Percentiles rank a stretch among this genome's conserved stretches.
Conservation (phyloP, 768 basidiomycete species). For the Pleurotus tuoliensis region DNA sequence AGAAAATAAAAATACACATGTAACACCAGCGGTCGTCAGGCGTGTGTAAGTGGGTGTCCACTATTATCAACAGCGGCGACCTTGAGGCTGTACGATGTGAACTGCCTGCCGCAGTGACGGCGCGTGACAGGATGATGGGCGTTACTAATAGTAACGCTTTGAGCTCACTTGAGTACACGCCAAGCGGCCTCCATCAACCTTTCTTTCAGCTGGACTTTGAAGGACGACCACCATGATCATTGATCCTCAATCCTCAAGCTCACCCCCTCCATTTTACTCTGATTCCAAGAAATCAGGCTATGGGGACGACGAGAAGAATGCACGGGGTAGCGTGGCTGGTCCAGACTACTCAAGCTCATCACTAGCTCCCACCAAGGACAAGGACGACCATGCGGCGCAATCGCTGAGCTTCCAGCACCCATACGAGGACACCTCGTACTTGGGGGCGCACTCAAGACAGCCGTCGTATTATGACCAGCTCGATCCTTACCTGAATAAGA, state of each 20-base stretch:
- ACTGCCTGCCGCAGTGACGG: too few species aligned
- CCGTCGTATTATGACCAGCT: not conserved
- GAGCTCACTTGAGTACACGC: not conserved
- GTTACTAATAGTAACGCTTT: not conserved
- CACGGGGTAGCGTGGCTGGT: not conserved
- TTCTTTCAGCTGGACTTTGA: not conserved
- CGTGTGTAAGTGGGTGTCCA: too few species aligned
- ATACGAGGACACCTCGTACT: not conserved
- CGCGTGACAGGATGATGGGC: too few species aligned
- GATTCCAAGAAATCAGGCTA: not conserved
- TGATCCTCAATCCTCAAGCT: not conserved
- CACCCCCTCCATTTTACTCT: conserved; percentile 3
- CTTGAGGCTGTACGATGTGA: too few species aligned
- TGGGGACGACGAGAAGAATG: not conserved
- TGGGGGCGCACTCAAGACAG: not conserved
- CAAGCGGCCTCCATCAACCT: not conserved
- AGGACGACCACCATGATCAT: conserved; percentile 4
- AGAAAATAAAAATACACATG: not conserved
- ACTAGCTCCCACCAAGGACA: not conserved
- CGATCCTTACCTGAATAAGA: conserved; percentile 24
- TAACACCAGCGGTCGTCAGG: too few species aligned
- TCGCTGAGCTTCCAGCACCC: conserved; percentile 2
- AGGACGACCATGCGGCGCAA: not conserved
- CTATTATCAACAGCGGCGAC: too few species aligned
- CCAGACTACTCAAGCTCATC: not conserved